Percentiles rank a stretch among this genome's conserved stretches.
Conservation (phyloP, 2,329 filamentous ascomycete genomes). For the Magnaporthales sp. region DNA sequence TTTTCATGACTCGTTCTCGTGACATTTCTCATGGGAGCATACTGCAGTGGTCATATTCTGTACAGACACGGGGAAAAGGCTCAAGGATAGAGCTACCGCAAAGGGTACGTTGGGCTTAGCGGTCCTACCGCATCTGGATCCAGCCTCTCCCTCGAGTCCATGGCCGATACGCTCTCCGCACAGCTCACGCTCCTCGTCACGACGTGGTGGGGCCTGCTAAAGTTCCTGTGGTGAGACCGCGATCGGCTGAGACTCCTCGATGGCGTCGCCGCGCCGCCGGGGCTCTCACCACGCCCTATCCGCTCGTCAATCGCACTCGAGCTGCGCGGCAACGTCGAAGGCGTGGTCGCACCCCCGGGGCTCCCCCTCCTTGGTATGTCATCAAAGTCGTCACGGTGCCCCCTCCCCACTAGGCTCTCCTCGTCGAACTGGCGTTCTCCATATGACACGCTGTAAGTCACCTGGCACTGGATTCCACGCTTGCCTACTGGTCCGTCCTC, state of each 20-base stretch:
- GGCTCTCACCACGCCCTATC: background rate
- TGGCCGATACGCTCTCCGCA: background rate
- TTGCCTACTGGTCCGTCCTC: background rate
- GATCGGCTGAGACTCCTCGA: background rate
- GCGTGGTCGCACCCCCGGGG: background rate
- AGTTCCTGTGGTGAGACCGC: background rate
- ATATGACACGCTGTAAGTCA: background rate
- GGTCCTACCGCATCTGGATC: background rate
- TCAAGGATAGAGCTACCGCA: background rate
- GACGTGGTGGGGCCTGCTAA: background rate
- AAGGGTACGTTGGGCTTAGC: background rate
- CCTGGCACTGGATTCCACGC: background rate
- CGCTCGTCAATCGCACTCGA: background rate
- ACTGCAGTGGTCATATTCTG: background rate
- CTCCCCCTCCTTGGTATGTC: background rate
- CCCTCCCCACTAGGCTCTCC: background rate
- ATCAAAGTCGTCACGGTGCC: background rate
- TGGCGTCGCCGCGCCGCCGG: too few species aligned
- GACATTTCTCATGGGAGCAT: background rate
- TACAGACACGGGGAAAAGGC: background rate
- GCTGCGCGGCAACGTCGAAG: background rate
- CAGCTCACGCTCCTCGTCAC: background rate
- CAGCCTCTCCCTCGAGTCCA: background rate
- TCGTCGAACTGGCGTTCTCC: background rate
- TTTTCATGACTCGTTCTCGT: background rate